phyloP scores from a whole-genome alignment of 345 rosid genomes.

The Eucalyptus melliodora region DNA sequence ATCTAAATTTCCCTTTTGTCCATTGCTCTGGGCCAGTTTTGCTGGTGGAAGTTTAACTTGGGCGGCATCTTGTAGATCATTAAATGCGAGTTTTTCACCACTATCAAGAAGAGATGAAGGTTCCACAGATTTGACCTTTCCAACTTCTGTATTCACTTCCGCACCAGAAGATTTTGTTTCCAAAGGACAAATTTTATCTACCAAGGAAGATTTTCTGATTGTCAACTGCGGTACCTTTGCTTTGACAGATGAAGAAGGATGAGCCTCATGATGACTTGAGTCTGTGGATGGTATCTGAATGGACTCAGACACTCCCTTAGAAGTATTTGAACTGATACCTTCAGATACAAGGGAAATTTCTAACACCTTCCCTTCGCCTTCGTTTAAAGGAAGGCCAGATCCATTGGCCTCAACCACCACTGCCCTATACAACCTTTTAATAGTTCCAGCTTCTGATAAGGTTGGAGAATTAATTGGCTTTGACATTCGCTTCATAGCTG shows the following conservation, averaged over 20 bases:
- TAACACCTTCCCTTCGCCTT: slow-evolving; percentile 31
- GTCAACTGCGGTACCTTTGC: not conserved
- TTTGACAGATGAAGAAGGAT: not conserved
- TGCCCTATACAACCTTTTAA: slow-evolving; percentile 48
- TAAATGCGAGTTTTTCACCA: not conserved
- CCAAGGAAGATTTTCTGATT: not conserved
- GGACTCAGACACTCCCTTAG: slow-evolving; percentile 1
- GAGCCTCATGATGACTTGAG: slow-evolving; percentile 3
- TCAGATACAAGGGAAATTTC: slow-evolving; percentile 63
- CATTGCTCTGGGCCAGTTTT: slow-evolving; percentile 1
- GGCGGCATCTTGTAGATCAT: not conserved
- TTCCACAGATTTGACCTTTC: slow-evolving; percentile 3
- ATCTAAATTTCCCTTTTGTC: not conserved
- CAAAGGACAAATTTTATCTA: not conserved
- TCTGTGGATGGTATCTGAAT: slow-evolving; percentile 10
- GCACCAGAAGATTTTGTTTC: not conserved
- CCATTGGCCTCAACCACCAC: slow-evolving; percentile 55
- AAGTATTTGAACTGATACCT: slow-evolving; percentile 5
- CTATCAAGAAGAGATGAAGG: slow-evolving; percentile 2
- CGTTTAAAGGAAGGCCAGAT: slow-evolving; percentile 22
- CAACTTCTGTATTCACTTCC: not conserved
- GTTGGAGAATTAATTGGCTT: slow-evolving; percentile 32
- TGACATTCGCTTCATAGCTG: slow-evolving; percentile 65
- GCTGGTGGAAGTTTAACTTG: not conserved
- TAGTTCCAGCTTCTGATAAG: slow-evolving; percentile 43